phyloP scores from a whole-genome alignment of 306 rosid genomes.

The Spatholobus suberectus region DNA sequence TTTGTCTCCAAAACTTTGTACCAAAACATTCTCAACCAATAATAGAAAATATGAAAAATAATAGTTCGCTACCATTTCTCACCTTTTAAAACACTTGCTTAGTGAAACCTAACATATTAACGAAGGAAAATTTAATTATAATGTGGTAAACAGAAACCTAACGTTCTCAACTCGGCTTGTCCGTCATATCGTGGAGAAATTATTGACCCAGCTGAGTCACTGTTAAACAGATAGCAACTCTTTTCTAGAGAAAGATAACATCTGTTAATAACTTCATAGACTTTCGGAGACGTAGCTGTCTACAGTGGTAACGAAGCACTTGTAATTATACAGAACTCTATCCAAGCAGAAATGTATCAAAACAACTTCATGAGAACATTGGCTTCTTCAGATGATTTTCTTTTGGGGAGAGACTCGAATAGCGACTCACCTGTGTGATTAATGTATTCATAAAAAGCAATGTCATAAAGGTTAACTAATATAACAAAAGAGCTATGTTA shows the following conservation, averaged over 20 bases:
- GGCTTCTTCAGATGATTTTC: not conserved
- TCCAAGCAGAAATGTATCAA: not conserved
- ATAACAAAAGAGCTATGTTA: no score
- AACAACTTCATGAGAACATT: not conserved
- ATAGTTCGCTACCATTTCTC: not conserved
- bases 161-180: not conserved
- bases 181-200: not conserved
- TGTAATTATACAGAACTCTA: no score
- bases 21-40: not conserved
- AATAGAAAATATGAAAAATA: not conserved
- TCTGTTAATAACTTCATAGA: not conserved
- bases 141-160: not conserved
- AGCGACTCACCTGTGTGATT: not conserved
- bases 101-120: not conserved
- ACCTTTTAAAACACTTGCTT: not conserved
- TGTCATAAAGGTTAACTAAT: not conserved
- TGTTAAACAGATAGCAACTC: not conserved
- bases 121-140: not conserved
- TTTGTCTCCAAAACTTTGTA: not conserved
- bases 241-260: not conserved
- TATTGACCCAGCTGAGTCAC: not conserved
- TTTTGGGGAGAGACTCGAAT: slow-evolving; percentile 2
- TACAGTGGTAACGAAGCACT: not conserved
- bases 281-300: not conserved
- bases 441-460: slow-evolving; percentile 8